These are phyloP conservation scores for Prunus salicina DNA, from an alignment of 306 rosid genomes.

Conservation along the genomic window DNA sequence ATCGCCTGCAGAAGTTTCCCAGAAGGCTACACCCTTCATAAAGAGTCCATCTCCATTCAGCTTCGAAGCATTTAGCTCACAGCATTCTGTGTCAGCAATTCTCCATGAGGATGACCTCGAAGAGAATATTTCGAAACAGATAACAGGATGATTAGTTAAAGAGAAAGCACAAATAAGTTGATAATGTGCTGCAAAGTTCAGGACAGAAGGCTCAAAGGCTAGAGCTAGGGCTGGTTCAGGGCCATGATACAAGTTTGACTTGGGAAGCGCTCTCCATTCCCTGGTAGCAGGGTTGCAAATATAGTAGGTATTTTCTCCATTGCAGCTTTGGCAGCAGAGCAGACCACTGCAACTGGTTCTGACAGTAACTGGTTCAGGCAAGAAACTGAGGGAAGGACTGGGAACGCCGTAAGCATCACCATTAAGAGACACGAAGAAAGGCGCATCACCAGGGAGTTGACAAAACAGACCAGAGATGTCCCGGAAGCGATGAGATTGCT, in stretches of 20 bases:
- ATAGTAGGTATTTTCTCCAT: conserved; percentile 19
- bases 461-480: conserved; percentile 34
- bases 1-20: conserved; percentile 30
- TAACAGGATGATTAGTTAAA: neutral
- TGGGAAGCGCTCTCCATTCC: conserved; percentile 25
- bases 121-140: conserved; percentile 42
- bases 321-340: conserved; percentile 27
- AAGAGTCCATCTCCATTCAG: conserved; percentile 25
- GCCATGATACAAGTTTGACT: conserved; percentile 21
- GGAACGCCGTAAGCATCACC: conserved; percentile 28
- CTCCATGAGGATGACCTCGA: conserved; percentile 36
- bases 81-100: conserved; percentile 10
- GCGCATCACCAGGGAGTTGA: neutral
- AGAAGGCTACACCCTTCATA: conserved; percentile 20
- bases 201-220: conserved; percentile 24
- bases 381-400: conserved; percentile 21
- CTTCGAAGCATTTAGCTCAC: conserved; percentile 7
- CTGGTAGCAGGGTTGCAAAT: conserved; percentile 38
- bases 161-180: conserved; percentile 34
- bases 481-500: conserved; percentile 24
- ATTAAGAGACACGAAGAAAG: conserved; percentile 31
- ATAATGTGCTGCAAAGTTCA: conserved; percentile 25
- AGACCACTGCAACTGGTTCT: conserved; percentile 32
- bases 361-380: conserved; percentile 17
- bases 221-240: conserved; percentile 23